Conservation (phyloP, 805 yeast genomes). For the Aciculoconidium aculeatum region DNA sequence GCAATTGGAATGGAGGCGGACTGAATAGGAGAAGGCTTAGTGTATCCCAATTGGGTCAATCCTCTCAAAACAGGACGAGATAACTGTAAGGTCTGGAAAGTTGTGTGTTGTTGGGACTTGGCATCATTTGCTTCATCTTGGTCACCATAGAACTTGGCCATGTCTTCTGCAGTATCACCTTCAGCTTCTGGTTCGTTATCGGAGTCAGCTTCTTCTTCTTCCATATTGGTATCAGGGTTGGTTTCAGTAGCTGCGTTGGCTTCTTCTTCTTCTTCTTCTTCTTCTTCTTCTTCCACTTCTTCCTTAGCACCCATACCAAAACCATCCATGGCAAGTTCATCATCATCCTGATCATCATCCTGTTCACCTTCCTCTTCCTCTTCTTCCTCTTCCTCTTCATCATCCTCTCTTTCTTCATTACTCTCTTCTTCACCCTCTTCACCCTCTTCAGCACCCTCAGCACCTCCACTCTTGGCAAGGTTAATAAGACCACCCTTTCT, state of each 20-base stretch:
- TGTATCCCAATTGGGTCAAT: conserved; percentile 70
- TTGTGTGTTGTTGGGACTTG: conserved; percentile 46
- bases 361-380: conserved; percentile 31
- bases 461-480: conserved; percentile 44
- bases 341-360: conserved; percentile 28
- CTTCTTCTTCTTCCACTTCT: conserved; percentile 27
- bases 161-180: conserved; percentile 77
- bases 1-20: conserved; percentile 92
- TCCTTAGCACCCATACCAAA: conserved; percentile 45
- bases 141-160: conserved; percentile 72
- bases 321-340: conserved; percentile 39
- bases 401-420: conserved; percentile 19
- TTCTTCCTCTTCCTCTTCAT: conserved; percentile 17
- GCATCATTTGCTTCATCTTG: conserved; percentile 41
- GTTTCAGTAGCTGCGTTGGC: conserved; percentile 24
- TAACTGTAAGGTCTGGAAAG: conserved; percentile 71
- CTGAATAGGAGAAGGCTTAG: conserved; percentile 92
- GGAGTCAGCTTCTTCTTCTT: conserved; percentile 11
- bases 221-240: conserved; percentile 14
- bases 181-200: conserved; percentile 29
- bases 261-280: conserved; percentile 19
- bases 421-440: conserved; percentile 11
- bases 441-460: conserved; percentile 11
- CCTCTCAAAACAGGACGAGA: conserved; percentile 91
- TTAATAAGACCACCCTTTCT: conserved; percentile 73